Evolutionary conservation across 805 yeast species (phyloP).

Genomic region (Candida nitratophila): DNA sequence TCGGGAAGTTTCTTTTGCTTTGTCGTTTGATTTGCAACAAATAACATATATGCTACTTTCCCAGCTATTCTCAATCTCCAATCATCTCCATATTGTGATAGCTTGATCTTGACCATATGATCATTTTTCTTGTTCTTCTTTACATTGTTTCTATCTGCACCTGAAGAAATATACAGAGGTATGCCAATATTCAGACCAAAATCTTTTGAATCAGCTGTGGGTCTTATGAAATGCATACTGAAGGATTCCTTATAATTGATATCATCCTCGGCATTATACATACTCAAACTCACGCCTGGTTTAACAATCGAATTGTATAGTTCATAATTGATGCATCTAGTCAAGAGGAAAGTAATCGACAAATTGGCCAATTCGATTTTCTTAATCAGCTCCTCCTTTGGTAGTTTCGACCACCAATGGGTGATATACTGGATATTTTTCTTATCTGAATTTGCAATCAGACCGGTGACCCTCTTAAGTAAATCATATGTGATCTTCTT

Average conservation of each 20-base stretch:
- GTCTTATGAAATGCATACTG: constrained; percentile 17
- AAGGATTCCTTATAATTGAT: constrained; percentile 22
- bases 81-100: constrained; percentile 64
- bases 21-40: constrained; percentile 40
- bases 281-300: constrained; percentile 11
- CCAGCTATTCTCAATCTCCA: constrained; percentile 78
- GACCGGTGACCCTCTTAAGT: constrained; percentile 61
- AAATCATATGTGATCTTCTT: constrained; percentile 59
- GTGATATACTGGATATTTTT: constrained; percentile 36
- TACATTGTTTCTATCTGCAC: constrained; percentile 7
- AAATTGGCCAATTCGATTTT: constrained; percentile 67
- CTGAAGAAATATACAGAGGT: constrained; percentile 17
- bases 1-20: constrained; percentile 25
- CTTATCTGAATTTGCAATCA: constrained; percentile 45
- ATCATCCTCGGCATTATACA: constrained; percentile 17
- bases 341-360: constrained; percentile 71
- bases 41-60: constrained; percentile 46
- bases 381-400: constrained; percentile 34
- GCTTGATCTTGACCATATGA: constrained; percentile 31
- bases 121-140: constrained; percentile 8
- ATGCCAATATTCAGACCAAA: constrained; percentile 18
- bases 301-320: constrained; percentile 15
- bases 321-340: constrained; percentile 37
- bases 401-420: constrained; percentile 44
- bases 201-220: constrained; percentile 15